Percentiles rank a stretch among this genome's conserved stretches.
phyloP scores from a whole-genome alignment of 1,139 yeast genomes.

The Suhomyces maxii region DNA sequence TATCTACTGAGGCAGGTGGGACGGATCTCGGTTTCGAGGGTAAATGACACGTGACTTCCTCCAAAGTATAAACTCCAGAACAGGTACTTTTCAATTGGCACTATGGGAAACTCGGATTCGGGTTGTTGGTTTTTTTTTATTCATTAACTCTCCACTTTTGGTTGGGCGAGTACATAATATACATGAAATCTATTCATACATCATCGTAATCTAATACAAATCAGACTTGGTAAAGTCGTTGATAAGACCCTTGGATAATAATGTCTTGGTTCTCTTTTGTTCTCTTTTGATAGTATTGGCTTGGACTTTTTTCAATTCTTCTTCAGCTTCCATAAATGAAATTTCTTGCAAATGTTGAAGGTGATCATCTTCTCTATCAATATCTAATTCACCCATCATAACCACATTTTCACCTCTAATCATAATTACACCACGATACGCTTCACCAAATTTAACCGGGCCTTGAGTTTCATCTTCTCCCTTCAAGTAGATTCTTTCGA shows the following conservation, averaged over 20 bases:
- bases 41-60: background rate
- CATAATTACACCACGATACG: slow-evolving; percentile 75
- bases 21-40: background rate
- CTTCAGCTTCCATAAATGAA: slow-evolving; percentile 61
- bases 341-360: slow-evolving; percentile 57
- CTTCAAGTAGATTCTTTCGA: slow-evolving; percentile 75
- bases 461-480: slow-evolving; percentile 22
- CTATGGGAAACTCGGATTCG: too few relatives aligned
- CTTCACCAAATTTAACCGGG: slow-evolving; percentile 67
- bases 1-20: background rate
- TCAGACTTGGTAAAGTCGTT: slow-evolving; percentile 57
- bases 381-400: slow-evolving; percentile 92
- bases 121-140: too few relatives aligned
- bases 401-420: slow-evolving; percentile 97
- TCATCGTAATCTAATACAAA: slow-evolving; percentile 35
- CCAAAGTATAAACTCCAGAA: background rate
- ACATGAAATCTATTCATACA: slow-evolving; percentile 4
- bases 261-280: slow-evolving; percentile 47
- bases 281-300: slow-evolving; percentile 45
- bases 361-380: slow-evolving; percentile 79
- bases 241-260: slow-evolving; percentile 54
- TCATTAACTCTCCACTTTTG: background rate
- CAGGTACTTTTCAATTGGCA: too few relatives aligned
- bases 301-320: slow-evolving; percentile 38
- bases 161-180: background rate